Percentiles rank a stretch among this genome's conserved stretches.
Conservation (phyloP, 2,329 filamentous ascomycete genomes). For the Penicillium palitans region DNA sequence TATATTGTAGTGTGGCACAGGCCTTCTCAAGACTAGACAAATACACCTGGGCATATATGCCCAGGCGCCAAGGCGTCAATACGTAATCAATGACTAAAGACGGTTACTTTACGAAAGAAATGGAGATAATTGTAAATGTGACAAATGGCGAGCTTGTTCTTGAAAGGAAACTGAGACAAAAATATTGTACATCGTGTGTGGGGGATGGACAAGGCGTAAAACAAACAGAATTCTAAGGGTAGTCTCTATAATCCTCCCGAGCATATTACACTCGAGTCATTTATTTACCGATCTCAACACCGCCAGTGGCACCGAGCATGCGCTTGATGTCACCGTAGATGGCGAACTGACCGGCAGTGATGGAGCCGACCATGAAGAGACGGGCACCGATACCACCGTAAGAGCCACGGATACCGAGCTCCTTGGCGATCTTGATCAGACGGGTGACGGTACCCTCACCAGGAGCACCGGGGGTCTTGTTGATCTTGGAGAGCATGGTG, state of each 20-base stretch:
- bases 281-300: slow-evolving; percentile 67
- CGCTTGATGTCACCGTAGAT: slow-evolving; percentile 81
- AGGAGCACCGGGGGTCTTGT: slow-evolving; percentile 86
- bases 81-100: neutral
- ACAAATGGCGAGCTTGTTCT: slow-evolving; percentile 24
- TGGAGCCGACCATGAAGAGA: slow-evolving; percentile 58
- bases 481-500: slow-evolving; percentile 94
- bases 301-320: slow-evolving; percentile 68
- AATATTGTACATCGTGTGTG: slow-evolving; percentile 30
- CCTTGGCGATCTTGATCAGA: slow-evolving; percentile 83
- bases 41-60: no score
- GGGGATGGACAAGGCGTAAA: slow-evolving; percentile 28
- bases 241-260: slow-evolving; percentile 29
- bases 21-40: no score
- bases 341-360: slow-evolving; percentile 80
- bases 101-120: neutral
- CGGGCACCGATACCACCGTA: slow-evolving; percentile 76
- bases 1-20: no score
- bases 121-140: neutral
- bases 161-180: slow-evolving; percentile 27
- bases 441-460: slow-evolving; percentile 80
- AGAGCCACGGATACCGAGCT: slow-evolving; percentile 76
- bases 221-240: slow-evolving; percentile 26
- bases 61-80: no score
- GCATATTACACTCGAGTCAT: slow-evolving; percentile 21